Conservation (phyloP, 306 rosid genomes). For the Dryas drummondii region DNA sequence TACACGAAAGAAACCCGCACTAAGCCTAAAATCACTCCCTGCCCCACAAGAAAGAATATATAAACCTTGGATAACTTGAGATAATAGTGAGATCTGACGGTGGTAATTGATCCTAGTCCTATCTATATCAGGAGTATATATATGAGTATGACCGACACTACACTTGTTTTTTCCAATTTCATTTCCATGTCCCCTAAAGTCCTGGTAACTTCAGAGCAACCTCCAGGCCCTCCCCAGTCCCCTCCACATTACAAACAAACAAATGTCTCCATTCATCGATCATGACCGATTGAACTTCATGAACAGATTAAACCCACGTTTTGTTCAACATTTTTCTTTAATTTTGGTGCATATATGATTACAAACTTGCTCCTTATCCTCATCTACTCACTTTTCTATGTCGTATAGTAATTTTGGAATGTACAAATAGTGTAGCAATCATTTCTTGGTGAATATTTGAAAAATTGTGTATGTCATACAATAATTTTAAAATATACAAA, state of each 20-base stretch:
- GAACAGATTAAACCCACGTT: too few relatives aligned
- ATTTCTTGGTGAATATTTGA: too few relatives aligned
- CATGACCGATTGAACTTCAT: background rate
- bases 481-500: too few relatives aligned
- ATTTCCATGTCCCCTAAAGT: background rate
- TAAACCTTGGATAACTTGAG: background rate
- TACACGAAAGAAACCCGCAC: background rate
- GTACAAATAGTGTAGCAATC: too few relatives aligned
- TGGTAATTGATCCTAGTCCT: background rate
- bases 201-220: background rate
- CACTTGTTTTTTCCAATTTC: background rate
- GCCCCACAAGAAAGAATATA: background rate
- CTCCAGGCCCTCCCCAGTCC: background rate
- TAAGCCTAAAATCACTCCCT: background rate
- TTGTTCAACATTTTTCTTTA: too few relatives aligned
- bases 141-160: background rate
- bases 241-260: slow-evolving; percentile 1
- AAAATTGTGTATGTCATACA: too few relatives aligned
- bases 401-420: too few relatives aligned
- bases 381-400: too few relatives aligned
- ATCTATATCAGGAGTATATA: background rate
- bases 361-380: too few relatives aligned
- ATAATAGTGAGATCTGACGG: background rate
- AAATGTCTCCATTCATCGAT: background rate
- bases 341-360: too few relatives aligned